These are phyloP conservation scores for Rosa persica DNA, from an alignment of 306 rosid genomes.

Conservation along the genomic window DNA sequence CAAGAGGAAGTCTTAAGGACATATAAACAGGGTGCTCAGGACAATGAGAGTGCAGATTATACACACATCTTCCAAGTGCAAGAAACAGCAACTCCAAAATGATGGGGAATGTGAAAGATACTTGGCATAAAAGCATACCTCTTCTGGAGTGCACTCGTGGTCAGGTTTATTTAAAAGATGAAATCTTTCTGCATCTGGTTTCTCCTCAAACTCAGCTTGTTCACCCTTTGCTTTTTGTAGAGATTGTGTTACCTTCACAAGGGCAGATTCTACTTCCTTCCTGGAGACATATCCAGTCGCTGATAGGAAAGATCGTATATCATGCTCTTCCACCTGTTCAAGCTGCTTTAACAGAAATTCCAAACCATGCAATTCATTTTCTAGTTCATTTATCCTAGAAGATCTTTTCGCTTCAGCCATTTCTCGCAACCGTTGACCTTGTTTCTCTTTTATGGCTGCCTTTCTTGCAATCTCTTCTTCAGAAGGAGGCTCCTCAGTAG, in stretches of 20 bases:
- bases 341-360: constrained; percentile 85
- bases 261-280: constrained; percentile 87
- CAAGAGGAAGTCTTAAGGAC: background rate
- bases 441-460: constrained; percentile 92
- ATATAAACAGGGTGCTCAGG: background rate
- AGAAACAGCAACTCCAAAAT: constrained; percentile 23
- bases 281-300: constrained; percentile 81
- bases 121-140: constrained; percentile 52
- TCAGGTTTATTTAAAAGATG: constrained; percentile 80
- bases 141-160: constrained; percentile 74
- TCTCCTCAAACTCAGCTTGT: constrained; percentile 69
- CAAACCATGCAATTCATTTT: constrained; percentile 78
- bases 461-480: constrained; percentile 97
- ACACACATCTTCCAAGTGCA: background rate
- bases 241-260: constrained; percentile 65
- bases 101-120: constrained; percentile 25
- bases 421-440: constrained; percentile 93
- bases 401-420: constrained; percentile 98
- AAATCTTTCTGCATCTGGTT: constrained; percentile 57
- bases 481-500: constrained; percentile 89
- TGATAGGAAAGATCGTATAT: constrained; percentile 65
- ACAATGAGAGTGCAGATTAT: background rate
- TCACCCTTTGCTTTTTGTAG: constrained; percentile 91
- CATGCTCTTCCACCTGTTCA: constrained; percentile 66
- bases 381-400: constrained; percentile 88